Conservation (phyloP, 345 rosid species). For the Eucalyptus coolabah region DNA sequence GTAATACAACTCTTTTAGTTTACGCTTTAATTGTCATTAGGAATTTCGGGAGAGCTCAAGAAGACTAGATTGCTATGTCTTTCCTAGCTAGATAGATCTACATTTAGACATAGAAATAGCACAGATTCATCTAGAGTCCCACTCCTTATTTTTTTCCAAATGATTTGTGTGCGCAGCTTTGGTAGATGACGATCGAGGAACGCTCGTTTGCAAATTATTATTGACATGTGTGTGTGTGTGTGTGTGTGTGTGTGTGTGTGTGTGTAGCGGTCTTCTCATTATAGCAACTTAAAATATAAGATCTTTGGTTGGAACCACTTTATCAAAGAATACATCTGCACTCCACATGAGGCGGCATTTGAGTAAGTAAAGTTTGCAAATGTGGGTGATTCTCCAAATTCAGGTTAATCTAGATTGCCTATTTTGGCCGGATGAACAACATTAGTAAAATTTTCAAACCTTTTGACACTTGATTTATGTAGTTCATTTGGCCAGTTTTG, state of each 20-base stretch:
- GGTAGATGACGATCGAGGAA: neutral
- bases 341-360: neutral
- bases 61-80: neutral
- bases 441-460: no score
- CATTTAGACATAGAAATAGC: neutral
- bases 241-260: neutral
- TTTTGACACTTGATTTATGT: no score
- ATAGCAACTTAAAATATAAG: neutral
- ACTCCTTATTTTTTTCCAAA: neutral
- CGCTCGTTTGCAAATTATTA: neutral
- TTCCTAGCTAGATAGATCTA: neutral
- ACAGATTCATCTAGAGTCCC: neutral
- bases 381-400: neutral
- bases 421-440: no score
- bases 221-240: neutral
- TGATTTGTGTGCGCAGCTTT: neutral
- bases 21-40: neutral
- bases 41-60: neutral
- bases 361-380: neutral
- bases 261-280: neutral
- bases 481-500: no score
- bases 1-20: neutral
- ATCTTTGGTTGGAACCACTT: neutral
- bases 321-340: neutral
- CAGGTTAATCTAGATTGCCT: neutral